Base-by-base conservation (phyloP, 2,329 filamentous ascomycete genomes). In the Cryphonectria carpinicola region DNA sequence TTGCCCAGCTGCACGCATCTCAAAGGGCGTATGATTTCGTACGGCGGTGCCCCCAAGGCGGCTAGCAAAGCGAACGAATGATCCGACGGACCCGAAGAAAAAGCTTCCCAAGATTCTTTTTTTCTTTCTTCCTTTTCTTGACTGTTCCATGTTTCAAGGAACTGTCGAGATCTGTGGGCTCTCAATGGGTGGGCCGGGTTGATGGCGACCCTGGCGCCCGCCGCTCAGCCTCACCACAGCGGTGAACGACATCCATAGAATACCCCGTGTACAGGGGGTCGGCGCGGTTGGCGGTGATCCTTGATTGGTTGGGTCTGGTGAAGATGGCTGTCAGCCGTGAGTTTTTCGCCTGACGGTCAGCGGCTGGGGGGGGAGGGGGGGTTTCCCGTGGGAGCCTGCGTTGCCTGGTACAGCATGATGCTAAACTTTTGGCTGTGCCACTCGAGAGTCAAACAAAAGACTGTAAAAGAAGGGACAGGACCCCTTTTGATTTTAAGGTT, bases 171-270 rank as follows among this genome's bases (percentile, higher is more conserved):
- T 64, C 14, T 46, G 61, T 64, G 61, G 61, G 39, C 39, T 64
- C 32, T 25, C n/a, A 32, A 32, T 64, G 25, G 39, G 43, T 6
- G 61, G 58, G 41, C 37, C 17, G 22, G 61, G 46, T 49, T 25
- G 13, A 11, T 32, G 61, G 61, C 17, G 39, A 46, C 61, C 61
- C 61, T 37, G 61, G 39, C n/a, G 37, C 11, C 61, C n/a, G 39
- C 61, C 61, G 61, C 61, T 41, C 61, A 46, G 61, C 61, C 61
- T 41, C 37, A 64, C n/a, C 39, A 22, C 39, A 64, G 7, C n/a
- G n/a, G 37, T 25, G 13, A 22, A 64, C 61, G 39, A 46, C n/a
- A 28, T 46, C 61, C 61, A 64, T 46, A 46, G 22, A 32, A 19
- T 13, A 43, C 2, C 22, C 37, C 37, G 39, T n/a, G 41, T 37